Conservation (phyloP, 352 stramenopile genomes). For the Globisporangium mamillatum region DNA sequence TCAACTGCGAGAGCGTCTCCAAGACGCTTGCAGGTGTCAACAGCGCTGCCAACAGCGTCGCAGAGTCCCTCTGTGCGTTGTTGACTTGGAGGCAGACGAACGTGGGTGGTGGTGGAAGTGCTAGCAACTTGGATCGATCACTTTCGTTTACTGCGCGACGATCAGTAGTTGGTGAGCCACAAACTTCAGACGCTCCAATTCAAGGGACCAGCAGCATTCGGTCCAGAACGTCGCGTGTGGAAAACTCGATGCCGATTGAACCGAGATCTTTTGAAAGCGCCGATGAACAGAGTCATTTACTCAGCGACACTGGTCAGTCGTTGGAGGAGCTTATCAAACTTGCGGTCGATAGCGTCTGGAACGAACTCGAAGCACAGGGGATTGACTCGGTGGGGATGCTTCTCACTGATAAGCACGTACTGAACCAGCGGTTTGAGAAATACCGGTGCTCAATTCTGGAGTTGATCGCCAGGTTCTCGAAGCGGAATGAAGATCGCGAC, state of each 20-base stretch:
- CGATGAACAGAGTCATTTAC: neutral
- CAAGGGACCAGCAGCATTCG: neutral
- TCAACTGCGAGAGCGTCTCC: conserved; percentile 20
- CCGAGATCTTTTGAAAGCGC: neutral
- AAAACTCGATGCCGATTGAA: neutral
- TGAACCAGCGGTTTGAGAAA: conserved; percentile 22
- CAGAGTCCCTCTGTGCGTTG: conserved; percentile 38
- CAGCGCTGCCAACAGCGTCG: conserved; percentile 26
- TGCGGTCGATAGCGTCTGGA: conserved; percentile 25
- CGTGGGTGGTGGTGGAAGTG: neutral
- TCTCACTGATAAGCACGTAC: conserved; percentile 17
- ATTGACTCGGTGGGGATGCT: conserved; percentile 22
- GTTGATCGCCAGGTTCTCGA: conserved; percentile 23
- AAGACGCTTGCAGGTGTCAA: conserved; percentile 22
- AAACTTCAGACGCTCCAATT: neutral
- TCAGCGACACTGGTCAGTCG: conserved; percentile 7
- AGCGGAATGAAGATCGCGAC: conserved; percentile 25
- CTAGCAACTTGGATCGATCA: neutral
- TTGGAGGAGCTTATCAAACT: conserved; percentile 22
- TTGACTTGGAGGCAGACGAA: conserved; percentile 28
- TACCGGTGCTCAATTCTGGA: conserved; percentile 32
- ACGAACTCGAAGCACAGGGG: conserved; percentile 26
- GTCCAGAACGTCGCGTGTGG: neutral
- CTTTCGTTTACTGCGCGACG: neutral
- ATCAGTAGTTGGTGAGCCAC: neutral